Evolutionary conservation across 345 rosid genomes (phyloP).

Genomic region (Hibiscus mutabilis): DNA sequence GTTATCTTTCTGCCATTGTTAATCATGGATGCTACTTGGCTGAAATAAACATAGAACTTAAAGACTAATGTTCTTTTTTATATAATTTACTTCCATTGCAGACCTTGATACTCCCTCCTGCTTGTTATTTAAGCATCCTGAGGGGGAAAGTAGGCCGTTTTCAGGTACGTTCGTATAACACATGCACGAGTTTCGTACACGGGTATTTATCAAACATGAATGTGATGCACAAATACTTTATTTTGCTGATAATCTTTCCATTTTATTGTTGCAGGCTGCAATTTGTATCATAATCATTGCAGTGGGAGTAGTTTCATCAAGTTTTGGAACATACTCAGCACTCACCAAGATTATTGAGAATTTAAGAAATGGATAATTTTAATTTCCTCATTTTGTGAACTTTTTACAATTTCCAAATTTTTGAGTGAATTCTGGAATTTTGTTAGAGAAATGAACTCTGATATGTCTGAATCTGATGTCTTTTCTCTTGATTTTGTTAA

Average conservation of each 20-base stretch:
- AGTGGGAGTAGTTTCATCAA: constrained; percentile 58
- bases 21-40: neutral
- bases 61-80: neutral
- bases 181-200: neutral
- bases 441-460: neutral
- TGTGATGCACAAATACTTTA: too few species aligned
- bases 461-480: too few species aligned
- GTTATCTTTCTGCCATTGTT: constrained; percentile 17
- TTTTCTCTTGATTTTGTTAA: too few species aligned
- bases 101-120: constrained; percentile 87
- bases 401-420: neutral
- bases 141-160: constrained; percentile 40
- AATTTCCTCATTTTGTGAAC: neutral
- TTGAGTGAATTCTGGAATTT: neutral
- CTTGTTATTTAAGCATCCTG: constrained; percentile 78
- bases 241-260: neutral
- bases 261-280: constrained; percentile 28
- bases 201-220: neutral
- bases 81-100: constrained; percentile 22
- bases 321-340: constrained; percentile 61
- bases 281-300: constrained; percentile 48
- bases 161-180: constrained; percentile 38
- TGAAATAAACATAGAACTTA: neutral
- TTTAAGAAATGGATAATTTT: constrained; percentile 20
- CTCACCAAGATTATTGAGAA: constrained; percentile 51